Evolutionary conservation across 2,329 filamentous ascomycete genomes (phyloP).

Genomic region (Beauveria sp.): DNA sequence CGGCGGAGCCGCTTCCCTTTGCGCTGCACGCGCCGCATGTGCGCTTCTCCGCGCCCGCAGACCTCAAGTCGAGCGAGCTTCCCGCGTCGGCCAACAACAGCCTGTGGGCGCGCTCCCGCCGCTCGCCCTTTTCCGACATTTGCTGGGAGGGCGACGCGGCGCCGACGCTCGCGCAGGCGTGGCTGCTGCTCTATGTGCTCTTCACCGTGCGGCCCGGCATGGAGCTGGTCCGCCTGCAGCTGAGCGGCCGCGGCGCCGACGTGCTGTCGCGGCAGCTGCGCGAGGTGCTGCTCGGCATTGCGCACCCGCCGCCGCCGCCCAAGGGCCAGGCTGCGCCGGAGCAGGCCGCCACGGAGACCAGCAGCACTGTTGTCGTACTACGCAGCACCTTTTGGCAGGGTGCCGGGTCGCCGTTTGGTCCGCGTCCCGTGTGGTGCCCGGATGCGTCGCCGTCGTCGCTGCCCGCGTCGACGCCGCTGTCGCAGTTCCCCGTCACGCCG

Average conservation of each 20-base stretch:
- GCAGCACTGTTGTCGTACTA: slow-evolving; percentile 34
- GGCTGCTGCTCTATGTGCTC: slow-evolving; percentile 45
- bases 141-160: slow-evolving; percentile 33
- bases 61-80: slow-evolving; percentile 42
- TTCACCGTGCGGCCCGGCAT: slow-evolving; percentile 41
- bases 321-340: slow-evolving; percentile 18
- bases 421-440: slow-evolving; percentile 54
- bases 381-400: slow-evolving; percentile 62
- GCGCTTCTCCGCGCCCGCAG: slow-evolving; percentile 37
- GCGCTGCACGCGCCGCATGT: slow-evolving; percentile 28
- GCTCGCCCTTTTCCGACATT: slow-evolving; percentile 39
- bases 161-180: slow-evolving; percentile 42
- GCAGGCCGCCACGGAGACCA: slow-evolving; percentile 18
- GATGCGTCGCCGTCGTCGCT: slow-evolving; percentile 33
- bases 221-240: slow-evolving; percentile 41
- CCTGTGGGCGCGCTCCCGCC: slow-evolving; percentile 47
- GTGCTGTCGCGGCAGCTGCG: slow-evolving; percentile 32
- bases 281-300: slow-evolving; percentile 40
- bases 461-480: slow-evolving; percentile 27
- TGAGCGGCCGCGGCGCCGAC: slow-evolving; percentile 32
- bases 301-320: slow-evolving; percentile 35
- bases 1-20: slow-evolving; percentile 21
- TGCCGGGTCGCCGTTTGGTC: slow-evolving; percentile 58
- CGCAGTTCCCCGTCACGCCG: slow-evolving; percentile 41
- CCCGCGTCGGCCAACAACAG: slow-evolving; percentile 46